Conservation (phyloP, 139 green algal species). For the Picochlorum sp. region DNA sequence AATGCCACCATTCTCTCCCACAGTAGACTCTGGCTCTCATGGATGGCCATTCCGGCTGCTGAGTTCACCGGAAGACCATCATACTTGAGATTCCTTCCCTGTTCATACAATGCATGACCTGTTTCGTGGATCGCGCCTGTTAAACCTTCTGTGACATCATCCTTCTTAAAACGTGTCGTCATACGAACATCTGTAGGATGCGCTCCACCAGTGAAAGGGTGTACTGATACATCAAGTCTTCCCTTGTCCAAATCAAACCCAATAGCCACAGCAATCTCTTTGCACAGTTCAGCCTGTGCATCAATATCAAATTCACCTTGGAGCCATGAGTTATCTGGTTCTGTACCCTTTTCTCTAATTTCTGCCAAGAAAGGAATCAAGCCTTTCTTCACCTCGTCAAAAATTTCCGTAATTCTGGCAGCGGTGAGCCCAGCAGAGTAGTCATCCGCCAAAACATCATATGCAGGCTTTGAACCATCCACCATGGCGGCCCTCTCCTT, state of each 20-base stretch:
- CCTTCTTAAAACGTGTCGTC: conserved; percentile 83
- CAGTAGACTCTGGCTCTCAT: conserved; percentile 81
- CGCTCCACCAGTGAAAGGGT: conserved; percentile 68
- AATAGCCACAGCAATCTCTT: conserved; percentile 46
- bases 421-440: conserved; percentile 78
- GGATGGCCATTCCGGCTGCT: conserved; percentile 62
- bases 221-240: conserved; percentile 70
- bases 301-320: conserved; percentile 43
- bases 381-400: conserved; percentile 49
- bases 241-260: conserved; percentile 71
- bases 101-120: conserved; percentile 85
- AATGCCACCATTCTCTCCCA: conserved; percentile 87
- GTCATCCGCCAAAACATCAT: conserved; percentile 78
- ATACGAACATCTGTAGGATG: conserved; percentile 82
- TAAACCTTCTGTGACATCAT: conserved; percentile 68
- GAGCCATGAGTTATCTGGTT: conserved; percentile 34
- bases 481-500: conserved; percentile 40
- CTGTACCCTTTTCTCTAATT: conserved; percentile 38
- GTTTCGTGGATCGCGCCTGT: conserved; percentile 60
- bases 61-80: conserved; percentile 67
- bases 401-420: conserved; percentile 72
- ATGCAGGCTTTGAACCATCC: conserved; percentile 28
- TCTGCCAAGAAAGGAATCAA: conserved; percentile 60
- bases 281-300: conserved; percentile 32
- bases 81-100: conserved; percentile 68